These are phyloP conservation scores for Wickerhamiella qilinensis DNA, from an alignment of 805 yeast species.

Conservation along the genomic window DNA sequence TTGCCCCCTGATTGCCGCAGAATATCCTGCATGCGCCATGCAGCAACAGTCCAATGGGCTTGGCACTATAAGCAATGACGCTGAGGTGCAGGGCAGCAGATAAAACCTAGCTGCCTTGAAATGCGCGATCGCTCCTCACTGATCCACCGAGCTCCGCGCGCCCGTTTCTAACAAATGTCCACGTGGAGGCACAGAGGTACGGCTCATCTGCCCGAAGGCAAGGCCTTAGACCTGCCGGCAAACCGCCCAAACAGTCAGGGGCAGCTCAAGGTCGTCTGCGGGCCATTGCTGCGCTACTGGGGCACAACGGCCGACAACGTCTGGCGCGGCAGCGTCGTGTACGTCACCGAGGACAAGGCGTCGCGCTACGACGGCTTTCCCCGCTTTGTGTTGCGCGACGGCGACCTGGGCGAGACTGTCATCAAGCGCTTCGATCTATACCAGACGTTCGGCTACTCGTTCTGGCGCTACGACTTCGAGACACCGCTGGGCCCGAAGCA, in stretches of 20 bases:
- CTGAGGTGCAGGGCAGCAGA: no score
- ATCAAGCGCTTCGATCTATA: slow-evolving; percentile 33
- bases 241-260: slow-evolving; percentile 5
- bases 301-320: slow-evolving; percentile 39
- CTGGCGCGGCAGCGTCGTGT: slow-evolving; percentile 54
- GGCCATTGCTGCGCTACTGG: slow-evolving; percentile 59
- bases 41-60: no score
- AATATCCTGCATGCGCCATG: no score
- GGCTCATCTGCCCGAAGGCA: slow-evolving; percentile 4
- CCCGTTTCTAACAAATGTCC: no score
- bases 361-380: slow-evolving; percentile 17
- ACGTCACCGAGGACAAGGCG: slow-evolving; percentile 37
- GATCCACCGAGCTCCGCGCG: no score
- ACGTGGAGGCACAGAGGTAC: no score
- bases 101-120: no score
- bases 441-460: slow-evolving; percentile 31
- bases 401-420: slow-evolving; percentile 13
- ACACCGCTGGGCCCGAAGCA: slow-evolving; percentile 34
- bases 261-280: slow-evolving; percentile 24
- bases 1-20: no score
- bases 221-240: slow-evolving; percentile 6
- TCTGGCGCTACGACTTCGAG: slow-evolving; percentile 50
- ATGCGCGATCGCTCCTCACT: no score
- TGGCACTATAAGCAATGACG: no score
- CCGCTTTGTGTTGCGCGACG: slow-evolving; percentile 24